Evolutionary conservation across 202 grass and related monocot species (phyloP), one percentile per base, ranked within the genome.

Genomic region (Digitaria exilis): DNA sequence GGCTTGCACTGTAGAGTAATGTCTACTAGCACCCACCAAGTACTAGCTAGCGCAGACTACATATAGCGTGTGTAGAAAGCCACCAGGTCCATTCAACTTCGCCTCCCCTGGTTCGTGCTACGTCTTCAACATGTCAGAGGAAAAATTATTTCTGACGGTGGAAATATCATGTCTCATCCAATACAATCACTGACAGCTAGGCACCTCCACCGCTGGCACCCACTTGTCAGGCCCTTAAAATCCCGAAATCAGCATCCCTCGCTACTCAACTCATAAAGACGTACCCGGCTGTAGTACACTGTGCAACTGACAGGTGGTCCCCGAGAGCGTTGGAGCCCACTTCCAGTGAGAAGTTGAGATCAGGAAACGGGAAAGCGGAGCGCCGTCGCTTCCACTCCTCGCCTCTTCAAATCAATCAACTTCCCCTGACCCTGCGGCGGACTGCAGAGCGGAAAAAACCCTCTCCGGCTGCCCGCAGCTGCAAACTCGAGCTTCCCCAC

Each of bases 401-500:
- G 8, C 26, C 28, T 17, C 18, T 82, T 86, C 88, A 82, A 89
- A 86, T 54, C 73, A 90, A 79, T 82, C 49, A 61, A 21, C 67
- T 8, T 14, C 49, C 6, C 57, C 59, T 26, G 55, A 30, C 29
- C 15, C 60, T 6, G 60, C 60, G n/a, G n/a, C n/a, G n/a, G n/a
- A n/a, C n/a, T n/a, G n/a, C n/a, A n/a, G n/a, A n/a, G n/a, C 52
- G 12, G 66, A 49, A 77, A 89, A 90, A 58, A 75, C 88, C 84
- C 67, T 78, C 51, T n/a, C 46, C 37, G 1, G n/a, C n/a, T n/a
- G n/a, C n/a, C 17, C 3, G 84, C 48, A 7, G 71, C 82, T 49
- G 41, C 29, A 78, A 39, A 61, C 54, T 17, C 21, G 2, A 24
- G 10, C 30, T 37, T 22, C 68, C 26, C 42, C 50, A 37, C 9